phyloP scores from a whole-genome alignment of 129 eudicot genomes.

The Dittrichia graveolens region DNA sequence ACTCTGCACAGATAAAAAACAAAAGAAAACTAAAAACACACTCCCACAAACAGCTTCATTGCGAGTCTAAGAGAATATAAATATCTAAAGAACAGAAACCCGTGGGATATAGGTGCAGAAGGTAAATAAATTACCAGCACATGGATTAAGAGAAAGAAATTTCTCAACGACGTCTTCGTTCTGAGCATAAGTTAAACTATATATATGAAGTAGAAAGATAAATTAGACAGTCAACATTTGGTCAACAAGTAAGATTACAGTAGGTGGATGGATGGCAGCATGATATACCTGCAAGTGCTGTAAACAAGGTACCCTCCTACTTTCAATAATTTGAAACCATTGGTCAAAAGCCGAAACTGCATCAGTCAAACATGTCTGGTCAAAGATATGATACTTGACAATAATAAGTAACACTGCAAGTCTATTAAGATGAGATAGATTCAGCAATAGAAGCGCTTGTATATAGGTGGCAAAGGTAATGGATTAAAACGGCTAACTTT shows the following conservation, averaged over 20 bases:
- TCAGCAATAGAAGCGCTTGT: not conserved
- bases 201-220: conserved; percentile 18
- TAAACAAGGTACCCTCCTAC: conserved; percentile 84
- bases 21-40: not conserved
- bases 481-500: too few relatives aligned
- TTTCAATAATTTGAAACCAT: conserved; percentile 83
- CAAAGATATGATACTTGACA: conserved; percentile 5
- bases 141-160: conserved; percentile 61
- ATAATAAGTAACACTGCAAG: not conserved
- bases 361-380: conserved; percentile 14
- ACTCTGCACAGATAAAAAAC: conserved; percentile 47
- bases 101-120: not conserved
- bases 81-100: not conserved
- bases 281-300: conserved; percentile 90
- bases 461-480: too few relatives aligned
- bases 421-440: not conserved
- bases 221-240: conserved; percentile 5
- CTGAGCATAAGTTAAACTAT: conserved; percentile 88
- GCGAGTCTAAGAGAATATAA: not conserved
- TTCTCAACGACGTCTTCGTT: conserved; percentile 85
- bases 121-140: conserved; percentile 59
- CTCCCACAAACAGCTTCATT: not conserved
- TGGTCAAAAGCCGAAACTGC: conserved; percentile 81
- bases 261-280: not conserved
- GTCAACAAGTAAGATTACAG: conserved; percentile 8